These are phyloP conservation scores for Solanum tarijense DNA, from an alignment of 257 asterid species.

Conservation along the genomic window DNA sequence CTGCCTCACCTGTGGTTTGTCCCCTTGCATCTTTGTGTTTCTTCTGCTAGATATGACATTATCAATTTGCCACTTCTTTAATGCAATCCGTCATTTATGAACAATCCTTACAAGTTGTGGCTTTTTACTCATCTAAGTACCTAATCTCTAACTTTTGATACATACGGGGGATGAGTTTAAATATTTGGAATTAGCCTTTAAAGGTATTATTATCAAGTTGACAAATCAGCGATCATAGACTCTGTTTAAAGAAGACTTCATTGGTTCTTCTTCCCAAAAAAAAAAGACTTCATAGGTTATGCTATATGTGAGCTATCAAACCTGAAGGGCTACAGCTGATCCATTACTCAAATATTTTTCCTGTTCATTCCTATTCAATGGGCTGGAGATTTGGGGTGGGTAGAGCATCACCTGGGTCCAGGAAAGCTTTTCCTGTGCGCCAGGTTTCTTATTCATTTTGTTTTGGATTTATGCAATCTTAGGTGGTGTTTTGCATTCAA, in stretches of 20 bases:
- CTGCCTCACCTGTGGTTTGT: not conserved
- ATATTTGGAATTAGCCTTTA: not conserved
- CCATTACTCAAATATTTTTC: not conserved
- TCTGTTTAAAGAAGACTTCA: not conserved
- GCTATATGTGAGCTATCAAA: not conserved
- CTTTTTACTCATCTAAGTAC: not conserved
- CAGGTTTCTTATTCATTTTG: not conserved
- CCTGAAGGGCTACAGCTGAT: not conserved
- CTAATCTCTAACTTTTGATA: not conserved
- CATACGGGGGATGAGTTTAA: not conserved
- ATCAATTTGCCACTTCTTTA: not conserved
- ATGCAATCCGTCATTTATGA: not conserved
- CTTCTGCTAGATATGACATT: not conserved
- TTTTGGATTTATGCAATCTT: not conserved
- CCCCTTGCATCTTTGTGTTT: not conserved
- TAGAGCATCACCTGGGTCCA: not conserved
- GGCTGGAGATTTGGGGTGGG: not conserved
- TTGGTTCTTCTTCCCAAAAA: not conserved
- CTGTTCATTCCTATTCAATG: not conserved
- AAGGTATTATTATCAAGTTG: not conserved
- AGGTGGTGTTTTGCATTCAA: not conserved
- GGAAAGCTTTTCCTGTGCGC: not conserved
- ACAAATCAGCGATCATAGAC: not conserved
- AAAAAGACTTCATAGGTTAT: not conserved
- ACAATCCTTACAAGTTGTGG: not conserved